phyloP scores from a whole-genome alignment of 2,329 filamentous ascomycete species.

The Sclerotinia nivalis region DNA sequence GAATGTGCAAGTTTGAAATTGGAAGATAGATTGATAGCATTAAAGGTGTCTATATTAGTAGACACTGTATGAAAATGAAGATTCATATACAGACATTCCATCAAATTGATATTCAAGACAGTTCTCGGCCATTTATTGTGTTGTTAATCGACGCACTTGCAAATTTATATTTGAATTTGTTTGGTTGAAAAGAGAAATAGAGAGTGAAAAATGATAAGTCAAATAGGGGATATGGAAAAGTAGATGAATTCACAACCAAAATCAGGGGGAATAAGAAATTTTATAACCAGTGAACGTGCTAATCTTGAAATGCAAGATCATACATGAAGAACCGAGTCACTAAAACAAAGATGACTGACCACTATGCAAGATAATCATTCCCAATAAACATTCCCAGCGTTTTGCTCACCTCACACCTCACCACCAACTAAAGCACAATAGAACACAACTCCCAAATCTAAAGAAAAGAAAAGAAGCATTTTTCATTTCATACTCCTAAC shows the following conservation, averaged over 20 bases:
- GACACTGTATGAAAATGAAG: background rate
- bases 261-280: background rate
- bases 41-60: constrained; percentile 45
- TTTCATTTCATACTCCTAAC: constrained; percentile 5
- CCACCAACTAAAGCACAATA: background rate
- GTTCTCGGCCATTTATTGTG: background rate
- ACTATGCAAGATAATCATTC: background rate
- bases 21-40: background rate
- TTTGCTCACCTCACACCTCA: background rate
- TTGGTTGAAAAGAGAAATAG: background rate
- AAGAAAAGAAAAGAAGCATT: background rate
- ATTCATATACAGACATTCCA: background rate
- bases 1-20: too few species aligned
- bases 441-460: background rate
- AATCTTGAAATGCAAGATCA: background rate
- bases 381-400: background rate
- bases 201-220: background rate
- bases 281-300: background rate
- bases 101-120: background rate
- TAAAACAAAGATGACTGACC: background rate
- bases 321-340: background rate
- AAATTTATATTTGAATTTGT: background rate
- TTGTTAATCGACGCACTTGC: background rate
- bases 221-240: background rate
- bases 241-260: background rate